A percentile compares a stretch with the other conserved stretches of the same genome.
Evolutionary conservation across 257 asterid species (phyloP).

Genomic region (Petunia axillaris): DNA sequence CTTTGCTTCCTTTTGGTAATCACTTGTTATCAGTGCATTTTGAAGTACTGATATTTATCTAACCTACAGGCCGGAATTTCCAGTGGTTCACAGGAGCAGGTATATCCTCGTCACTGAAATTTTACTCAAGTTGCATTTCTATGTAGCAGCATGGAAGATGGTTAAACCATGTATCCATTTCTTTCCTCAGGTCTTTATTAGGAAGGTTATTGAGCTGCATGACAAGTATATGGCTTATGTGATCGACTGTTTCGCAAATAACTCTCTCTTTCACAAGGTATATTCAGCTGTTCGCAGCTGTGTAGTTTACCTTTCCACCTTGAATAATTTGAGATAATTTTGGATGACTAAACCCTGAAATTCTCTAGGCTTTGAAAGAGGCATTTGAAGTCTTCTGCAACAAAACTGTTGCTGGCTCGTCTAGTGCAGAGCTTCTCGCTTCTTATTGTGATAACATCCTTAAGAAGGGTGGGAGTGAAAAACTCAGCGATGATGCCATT

Average conservation of each 20-base stretch:
- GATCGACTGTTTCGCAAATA: constrained; percentile 44
- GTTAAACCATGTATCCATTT: neutral
- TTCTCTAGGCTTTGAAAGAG: constrained; percentile 51
- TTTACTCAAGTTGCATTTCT: neutral
- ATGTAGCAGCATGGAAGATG: neutral
- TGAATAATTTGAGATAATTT: constrained; percentile 1
- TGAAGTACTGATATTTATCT: constrained; percentile 28
- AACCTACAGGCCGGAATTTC: constrained; percentile 45
- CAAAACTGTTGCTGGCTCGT: constrained; percentile 43
- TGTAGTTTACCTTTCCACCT: constrained; percentile 14
- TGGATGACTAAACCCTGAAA: neutral
- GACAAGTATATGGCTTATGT: constrained; percentile 53
- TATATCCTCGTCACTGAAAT: constrained; percentile 25
- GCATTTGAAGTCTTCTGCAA: constrained; percentile 66
- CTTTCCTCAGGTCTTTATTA: constrained; percentile 46
- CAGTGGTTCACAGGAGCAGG: constrained; percentile 53
- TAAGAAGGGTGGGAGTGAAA: constrained; percentile 55
- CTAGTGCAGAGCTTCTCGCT: constrained; percentile 58
- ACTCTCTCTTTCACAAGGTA: constrained; percentile 54
- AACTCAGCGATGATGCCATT: constrained; percentile 55
- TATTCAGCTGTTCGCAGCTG: neutral
- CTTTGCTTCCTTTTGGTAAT: neutral
- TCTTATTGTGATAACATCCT: constrained; percentile 56
- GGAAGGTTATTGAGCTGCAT: constrained; percentile 50
- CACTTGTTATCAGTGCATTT: neutral